Percentiles rank a stretch among this genome's conserved stretches.
Conservation (phyloP, 208 protist species). For the Leishmania martiniquensis region DNA sequence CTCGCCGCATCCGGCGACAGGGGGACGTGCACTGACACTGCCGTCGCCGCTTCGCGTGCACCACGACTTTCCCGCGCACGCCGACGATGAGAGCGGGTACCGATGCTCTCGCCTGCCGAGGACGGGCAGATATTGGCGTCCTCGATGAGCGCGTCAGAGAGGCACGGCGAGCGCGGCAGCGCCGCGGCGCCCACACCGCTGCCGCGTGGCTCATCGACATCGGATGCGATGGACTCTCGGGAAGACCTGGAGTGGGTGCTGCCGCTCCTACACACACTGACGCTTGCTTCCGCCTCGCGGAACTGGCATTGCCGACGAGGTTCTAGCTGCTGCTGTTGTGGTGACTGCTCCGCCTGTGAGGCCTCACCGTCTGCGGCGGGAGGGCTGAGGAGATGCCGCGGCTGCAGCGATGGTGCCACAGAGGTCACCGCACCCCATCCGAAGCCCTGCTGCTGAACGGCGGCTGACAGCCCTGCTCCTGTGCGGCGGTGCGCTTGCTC, state of each 20-base stretch:
- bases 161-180: not conserved
- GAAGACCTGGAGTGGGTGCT: not conserved
- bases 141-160: not conserved
- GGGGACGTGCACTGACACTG: constrained; percentile 26
- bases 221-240: not conserved
- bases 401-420: not conserved
- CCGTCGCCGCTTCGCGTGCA: not conserved
- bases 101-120: not conserved
- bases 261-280: not conserved
- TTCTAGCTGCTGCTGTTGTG: not conserved
- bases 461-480: not conserved
- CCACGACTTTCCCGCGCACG: not conserved
- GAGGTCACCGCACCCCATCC: not conserved
- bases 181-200: not conserved
- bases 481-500: constrained; percentile 12
- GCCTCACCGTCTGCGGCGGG: not conserved
- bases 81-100: too few species aligned
- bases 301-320: not conserved
- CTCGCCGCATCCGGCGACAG: not conserved
- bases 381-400: not conserved
- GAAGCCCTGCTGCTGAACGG: constrained; percentile 4
- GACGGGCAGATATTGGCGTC: not conserved
- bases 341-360: not conserved
- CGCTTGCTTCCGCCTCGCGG: not conserved
- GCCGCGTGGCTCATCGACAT: constrained; percentile 9